Base-by-base conservation (phyloP, 2,329 filamentous ascomycete species). In the Fonsecaea erecta region DNA sequence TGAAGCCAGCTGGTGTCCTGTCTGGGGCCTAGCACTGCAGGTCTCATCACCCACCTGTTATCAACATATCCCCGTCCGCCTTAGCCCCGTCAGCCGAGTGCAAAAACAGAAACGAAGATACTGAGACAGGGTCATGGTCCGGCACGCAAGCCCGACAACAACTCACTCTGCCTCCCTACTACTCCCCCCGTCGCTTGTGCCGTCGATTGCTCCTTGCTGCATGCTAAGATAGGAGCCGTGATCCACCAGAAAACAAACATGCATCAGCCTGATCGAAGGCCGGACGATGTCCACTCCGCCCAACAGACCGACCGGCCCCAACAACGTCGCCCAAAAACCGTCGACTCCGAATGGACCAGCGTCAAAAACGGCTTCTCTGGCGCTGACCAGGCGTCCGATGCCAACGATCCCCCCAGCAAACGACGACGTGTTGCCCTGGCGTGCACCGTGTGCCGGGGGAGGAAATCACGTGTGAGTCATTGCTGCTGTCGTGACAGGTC, bases 391-490 rank as follows among this genome's bases (percentile, higher is more conserved):
- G 6, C 32, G 12, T 52, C 57, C 16, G 58, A 61, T 21, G 28
- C 7, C 24, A 28, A 26, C 21, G 58, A 61, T 43, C 58, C 58
- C 14, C 54, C 54, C 16, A 59, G 62, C 53, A 64, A 64, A 48
- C 43, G 62, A 34, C 62, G 62, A 32, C 55, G 62, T 16, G 55
- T 64, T 28, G 62, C 62, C 8, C 55, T 64, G 24, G 62, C 62
- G 9, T 64, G 62, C 30, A 59, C 46, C 8, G 55, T 59, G 7
- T 64, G 62, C 28, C 34, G 62, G 24, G 54, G 55, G 30, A 46
- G 62, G 52, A 64, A 64, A 59, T 59, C 62, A 46, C 62, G 62
- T 54, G 62, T 64, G 53, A 54, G 58, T 46, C 28, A n/a, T 28
- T 32, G 3, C 21, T 21, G 21, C 9, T 5, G 16, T 52, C 11